Conservation (phyloP, 2,329 filamentous ascomycete species). For the Cercospora sp. region DNA sequence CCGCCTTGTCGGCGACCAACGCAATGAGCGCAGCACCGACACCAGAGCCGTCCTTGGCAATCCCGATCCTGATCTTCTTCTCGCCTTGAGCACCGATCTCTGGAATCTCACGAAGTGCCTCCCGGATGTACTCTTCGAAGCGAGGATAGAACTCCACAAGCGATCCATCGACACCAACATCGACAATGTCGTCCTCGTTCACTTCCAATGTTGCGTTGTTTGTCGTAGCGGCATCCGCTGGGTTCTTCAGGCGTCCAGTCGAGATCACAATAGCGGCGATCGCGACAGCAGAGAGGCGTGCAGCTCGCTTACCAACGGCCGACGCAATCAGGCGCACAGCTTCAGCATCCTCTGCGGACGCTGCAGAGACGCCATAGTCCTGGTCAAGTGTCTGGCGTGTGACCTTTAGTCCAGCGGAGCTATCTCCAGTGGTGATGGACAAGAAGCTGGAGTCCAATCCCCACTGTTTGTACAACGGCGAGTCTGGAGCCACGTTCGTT, state of each 20-base stretch:
- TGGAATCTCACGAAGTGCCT: constrained; percentile 73
- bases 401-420: constrained; percentile 67
- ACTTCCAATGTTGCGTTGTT: constrained; percentile 37
- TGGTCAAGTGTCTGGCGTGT: constrained; percentile 78
- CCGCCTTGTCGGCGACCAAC: constrained; percentile 71
- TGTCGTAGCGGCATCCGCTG: constrained; percentile 36
- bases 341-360: constrained; percentile 80
- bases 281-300: constrained; percentile 82
- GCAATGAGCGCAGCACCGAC: constrained; percentile 96
- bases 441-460: constrained; percentile 89
- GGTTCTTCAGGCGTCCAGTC: constrained; percentile 66
- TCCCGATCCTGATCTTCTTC: constrained; percentile 85
- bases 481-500: constrained; percentile 65
- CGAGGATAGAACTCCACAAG: constrained; percentile 94
- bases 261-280: constrained; percentile 82
- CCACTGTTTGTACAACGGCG: constrained; percentile 76
- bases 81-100: constrained; percentile 77
- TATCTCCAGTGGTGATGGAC: constrained; percentile 81
- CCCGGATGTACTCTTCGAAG: constrained; percentile 84
- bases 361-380: constrained; percentile 71
- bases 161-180: constrained; percentile 92
- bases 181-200: constrained; percentile 68
- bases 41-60: constrained; percentile 94
- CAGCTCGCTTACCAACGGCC: constrained; percentile 84
- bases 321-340: constrained; percentile 81